Evolutionary conservation across 345 rosid species (phyloP), one percentile per base, ranked within the genome.

Genomic region (Eucalyptus curtisii): DNA sequence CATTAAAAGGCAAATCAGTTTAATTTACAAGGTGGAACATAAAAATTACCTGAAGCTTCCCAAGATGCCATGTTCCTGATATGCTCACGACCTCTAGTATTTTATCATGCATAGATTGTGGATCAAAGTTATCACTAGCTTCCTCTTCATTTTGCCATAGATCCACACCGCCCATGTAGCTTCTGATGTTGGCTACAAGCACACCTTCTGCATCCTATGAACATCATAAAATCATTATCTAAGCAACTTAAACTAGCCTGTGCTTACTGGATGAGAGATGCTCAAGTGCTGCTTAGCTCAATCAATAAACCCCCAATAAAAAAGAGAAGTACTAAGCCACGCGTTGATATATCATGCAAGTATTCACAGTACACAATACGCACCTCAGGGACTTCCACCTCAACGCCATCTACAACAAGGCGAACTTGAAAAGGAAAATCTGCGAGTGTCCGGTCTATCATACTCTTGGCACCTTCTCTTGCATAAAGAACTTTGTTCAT

Each of bases 81-180:
- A 96, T 95, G 93, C 97, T 94, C 88, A 96, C 98, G 40, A 96
- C 98, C 89, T 96, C 98, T 10, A 96, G 93, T 87, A 95, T 88
- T 91, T 96, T 95, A 92, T 95, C 98, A 55, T 95, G 98, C 98
- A 96, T 96, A n/a, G 96, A 96, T 76, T 96, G 99, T 15, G 96
- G 96, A 55, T 92, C 92, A 90, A 96, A 95, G 86, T 94, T 93
- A 88, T 95, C 98, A 88, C 91, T 94, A 79, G 92, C 93, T 90
- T 95, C 98, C 89, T 95, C 97, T 90, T 95, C 96, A 57, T 96
- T 95, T 89, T 96, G 96, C 98, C 99, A 96, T 87, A 96, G 91
- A 90, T 96, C 99, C 45, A 96, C 98, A 33, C 98, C 98, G 50
- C 98, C 99, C 99, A 96, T 96, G 90, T 96, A 96, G 91, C 99